Conservation (phyloP, 139 green algal species). For the Pleodorina starrii region DNA sequence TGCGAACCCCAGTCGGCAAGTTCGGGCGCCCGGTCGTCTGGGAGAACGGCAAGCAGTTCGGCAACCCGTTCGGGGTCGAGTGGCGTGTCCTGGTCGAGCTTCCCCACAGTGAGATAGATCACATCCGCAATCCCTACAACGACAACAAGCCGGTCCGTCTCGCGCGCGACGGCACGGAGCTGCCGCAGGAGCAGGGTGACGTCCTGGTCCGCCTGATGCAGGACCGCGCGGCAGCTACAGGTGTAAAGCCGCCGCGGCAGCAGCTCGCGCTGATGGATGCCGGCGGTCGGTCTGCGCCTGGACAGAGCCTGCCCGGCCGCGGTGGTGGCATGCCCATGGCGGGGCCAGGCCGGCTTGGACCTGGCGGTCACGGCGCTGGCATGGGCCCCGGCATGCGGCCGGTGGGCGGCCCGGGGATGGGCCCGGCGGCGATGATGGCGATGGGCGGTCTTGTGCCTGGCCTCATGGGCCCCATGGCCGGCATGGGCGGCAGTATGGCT, state of each 20-base stretch:
- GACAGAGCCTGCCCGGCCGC: background rate
- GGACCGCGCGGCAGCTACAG: constrained; percentile 53
- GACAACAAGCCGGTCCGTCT: constrained; percentile 76
- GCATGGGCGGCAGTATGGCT: background rate
- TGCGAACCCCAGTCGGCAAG: constrained; percentile 59
- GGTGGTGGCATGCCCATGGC: background rate
- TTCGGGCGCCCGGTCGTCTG: constrained; percentile 50
- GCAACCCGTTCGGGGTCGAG: constrained; percentile 74
- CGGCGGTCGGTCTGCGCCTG: background rate
- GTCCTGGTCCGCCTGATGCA: constrained; percentile 74
- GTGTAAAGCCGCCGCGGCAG: constrained; percentile 44
- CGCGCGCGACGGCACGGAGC: constrained; percentile 78
- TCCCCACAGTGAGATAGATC: constrained; percentile 53
- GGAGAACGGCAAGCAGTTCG: constrained; percentile 56
- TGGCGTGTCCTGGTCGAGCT: constrained; percentile 75
- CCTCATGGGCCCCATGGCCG: background rate
- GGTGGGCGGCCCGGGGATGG: background rate
- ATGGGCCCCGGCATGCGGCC: constrained; percentile 47
- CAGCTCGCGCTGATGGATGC: constrained; percentile 3
- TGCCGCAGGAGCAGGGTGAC: constrained; percentile 72
- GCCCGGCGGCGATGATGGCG: constrained; percentile 5
- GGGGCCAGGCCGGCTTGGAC: background rate
- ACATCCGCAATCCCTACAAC: constrained; percentile 79
- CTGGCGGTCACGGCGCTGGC: background rate
- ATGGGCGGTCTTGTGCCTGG: background rate